Evolutionary conservation across 768 basidiomycete species (phyloP).

Genomic region (Trametopsis cervina): DNA sequence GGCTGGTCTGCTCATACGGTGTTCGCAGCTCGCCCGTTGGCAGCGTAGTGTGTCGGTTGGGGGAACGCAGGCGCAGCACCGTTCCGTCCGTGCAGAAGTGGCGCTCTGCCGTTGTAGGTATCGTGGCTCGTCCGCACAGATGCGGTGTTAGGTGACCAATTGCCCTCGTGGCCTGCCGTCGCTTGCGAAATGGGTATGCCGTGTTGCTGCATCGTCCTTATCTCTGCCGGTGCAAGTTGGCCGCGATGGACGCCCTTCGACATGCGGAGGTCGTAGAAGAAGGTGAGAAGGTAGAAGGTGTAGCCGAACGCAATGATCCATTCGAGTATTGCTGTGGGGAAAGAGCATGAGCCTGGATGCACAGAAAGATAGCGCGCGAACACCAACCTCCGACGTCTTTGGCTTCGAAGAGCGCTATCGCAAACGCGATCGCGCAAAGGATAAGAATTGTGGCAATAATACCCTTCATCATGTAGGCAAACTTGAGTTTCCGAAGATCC

Average conservation of each 20-base stretch:
- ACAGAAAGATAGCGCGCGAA: background rate
- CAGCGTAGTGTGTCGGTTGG: background rate
- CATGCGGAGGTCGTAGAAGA: constrained; percentile 62
- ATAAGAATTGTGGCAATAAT: constrained; percentile 54
- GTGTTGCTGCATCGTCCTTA: constrained; percentile 20
- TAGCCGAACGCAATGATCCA: constrained; percentile 71
- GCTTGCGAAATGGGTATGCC: constrained; percentile 11
- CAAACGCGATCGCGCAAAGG: constrained; percentile 57
- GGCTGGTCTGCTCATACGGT: background rate
- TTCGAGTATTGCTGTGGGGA: constrained; percentile 51
- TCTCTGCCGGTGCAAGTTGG: constrained; percentile 31
- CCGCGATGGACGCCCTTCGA: constrained; percentile 46
- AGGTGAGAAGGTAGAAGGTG: constrained; percentile 67
- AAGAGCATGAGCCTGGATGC: background rate
- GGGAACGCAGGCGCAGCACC: background rate
- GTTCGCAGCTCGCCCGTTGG: background rate
- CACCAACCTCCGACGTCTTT: constrained; percentile 44
- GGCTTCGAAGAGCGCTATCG: constrained; percentile 37
- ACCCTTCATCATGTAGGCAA: constrained; percentile 56
- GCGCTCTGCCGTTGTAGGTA: background rate
- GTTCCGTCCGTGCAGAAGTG: background rate
- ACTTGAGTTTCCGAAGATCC: constrained; percentile 36
- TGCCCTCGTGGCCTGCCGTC: constrained; percentile 3
- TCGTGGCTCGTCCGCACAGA: background rate
- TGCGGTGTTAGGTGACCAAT: background rate